These are phyloP conservation scores for Fraxinus nigra DNA, from an alignment of 305 asterid species.

Conservation along the genomic window DNA sequence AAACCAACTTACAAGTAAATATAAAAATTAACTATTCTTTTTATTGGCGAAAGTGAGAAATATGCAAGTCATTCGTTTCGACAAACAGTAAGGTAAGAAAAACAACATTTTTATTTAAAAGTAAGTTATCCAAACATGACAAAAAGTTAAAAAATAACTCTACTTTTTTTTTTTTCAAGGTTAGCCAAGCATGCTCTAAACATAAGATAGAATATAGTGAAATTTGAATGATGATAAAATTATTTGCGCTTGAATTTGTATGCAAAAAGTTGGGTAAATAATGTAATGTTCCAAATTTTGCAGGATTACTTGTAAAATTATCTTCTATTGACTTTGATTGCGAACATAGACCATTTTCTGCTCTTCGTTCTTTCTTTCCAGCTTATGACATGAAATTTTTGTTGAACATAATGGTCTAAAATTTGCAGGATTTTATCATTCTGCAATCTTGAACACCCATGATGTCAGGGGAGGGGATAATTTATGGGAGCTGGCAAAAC, in stretches of 20 bases:
- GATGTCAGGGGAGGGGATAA: slow-evolving; percentile 60
- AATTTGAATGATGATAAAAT: background rate
- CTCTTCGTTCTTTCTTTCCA: background rate
- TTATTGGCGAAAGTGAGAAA: background rate
- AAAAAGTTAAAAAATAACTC: background rate
- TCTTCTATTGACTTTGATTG: background rate
- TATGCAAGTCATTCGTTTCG: background rate
- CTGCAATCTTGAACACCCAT: slow-evolving; percentile 76
- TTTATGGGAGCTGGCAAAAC: slow-evolving; percentile 67
- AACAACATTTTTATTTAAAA: background rate
- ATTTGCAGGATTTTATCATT: slow-evolving; percentile 76
- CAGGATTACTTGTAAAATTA: background rate
- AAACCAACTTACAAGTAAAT: background rate
- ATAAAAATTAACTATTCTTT: background rate
- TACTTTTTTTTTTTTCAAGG: background rate
- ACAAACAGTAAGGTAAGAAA: background rate
- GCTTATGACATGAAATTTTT: background rate
- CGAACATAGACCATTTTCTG: background rate
- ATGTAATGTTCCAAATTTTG: background rate
- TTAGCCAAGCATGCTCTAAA: background rate
- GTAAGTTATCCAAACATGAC: background rate
- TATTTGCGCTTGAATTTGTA: background rate
- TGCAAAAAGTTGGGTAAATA: background rate
- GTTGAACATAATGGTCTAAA: slow-evolving; percentile 4
- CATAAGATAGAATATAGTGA: background rate